Conservation (phyloP, 73 alveolate species). For the Effrenium voratum region DNA sequence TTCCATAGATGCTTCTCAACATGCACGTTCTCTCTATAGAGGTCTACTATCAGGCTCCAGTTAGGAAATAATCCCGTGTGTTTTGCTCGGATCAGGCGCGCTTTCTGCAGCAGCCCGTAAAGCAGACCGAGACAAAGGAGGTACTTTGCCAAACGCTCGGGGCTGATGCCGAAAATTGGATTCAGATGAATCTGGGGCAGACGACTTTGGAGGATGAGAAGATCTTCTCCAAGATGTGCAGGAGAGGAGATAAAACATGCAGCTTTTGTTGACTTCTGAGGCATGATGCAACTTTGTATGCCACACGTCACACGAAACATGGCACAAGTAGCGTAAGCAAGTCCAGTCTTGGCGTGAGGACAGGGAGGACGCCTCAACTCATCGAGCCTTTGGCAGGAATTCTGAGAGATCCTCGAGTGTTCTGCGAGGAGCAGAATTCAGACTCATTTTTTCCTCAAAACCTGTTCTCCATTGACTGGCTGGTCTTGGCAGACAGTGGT, state of each 20-base stretch:
- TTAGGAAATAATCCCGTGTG: no score
- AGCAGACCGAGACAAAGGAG: no score
- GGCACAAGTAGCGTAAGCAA: no score
- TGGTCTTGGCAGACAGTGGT: conserved; percentile 8
- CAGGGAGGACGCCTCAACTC: background rate
- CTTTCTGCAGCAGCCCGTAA: no score
- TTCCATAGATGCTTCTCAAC: no score
- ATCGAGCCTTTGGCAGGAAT: conserved; percentile 29
- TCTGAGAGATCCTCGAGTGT: conserved; percentile 23
- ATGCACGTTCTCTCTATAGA: no score
- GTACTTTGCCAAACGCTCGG: background rate
- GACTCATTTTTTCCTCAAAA: background rate
- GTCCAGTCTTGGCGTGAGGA: no score
- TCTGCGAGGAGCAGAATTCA: background rate
- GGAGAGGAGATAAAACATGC: background rate
- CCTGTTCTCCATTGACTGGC: background rate
- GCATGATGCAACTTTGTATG: no score
- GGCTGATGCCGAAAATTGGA: background rate
- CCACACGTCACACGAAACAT: no score
- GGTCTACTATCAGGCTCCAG: no score
- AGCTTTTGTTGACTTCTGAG: no score
- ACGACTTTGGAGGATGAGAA: background rate
- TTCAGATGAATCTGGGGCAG: background rate
- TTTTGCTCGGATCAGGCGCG: no score
- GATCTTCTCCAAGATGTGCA: background rate